These are phyloP conservation scores for Pisolithus microcarpus DNA, from an alignment of 768 basidiomycete species.

Conservation along the genomic window DNA sequence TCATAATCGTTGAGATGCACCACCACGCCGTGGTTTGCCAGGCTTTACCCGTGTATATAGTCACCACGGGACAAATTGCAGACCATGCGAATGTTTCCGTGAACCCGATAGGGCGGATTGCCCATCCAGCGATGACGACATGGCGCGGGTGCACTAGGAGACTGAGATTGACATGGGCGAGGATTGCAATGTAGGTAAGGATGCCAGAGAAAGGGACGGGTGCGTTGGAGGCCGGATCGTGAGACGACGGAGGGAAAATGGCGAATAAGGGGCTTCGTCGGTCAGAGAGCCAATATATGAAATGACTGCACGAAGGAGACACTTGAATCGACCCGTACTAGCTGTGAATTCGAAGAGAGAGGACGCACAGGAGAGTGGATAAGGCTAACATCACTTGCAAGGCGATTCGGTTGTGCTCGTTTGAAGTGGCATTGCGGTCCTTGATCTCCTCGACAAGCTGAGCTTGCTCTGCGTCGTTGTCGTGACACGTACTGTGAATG, in stretches of 20 bases:
- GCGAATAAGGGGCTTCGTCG: slow-evolving; percentile 42
- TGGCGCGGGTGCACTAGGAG: slow-evolving; percentile 35
- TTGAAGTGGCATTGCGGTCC: slow-evolving; percentile 36
- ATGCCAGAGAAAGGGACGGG: slow-evolving; percentile 40
- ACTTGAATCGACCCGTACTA: slow-evolving; percentile 6
- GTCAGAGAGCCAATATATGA: slow-evolving; percentile 38
- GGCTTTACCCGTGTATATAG: slow-evolving; percentile 38
- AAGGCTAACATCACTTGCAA: slow-evolving; percentile 37
- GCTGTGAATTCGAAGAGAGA: background rate
- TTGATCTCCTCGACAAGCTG: slow-evolving; percentile 46
- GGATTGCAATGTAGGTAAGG: slow-evolving; percentile 43
- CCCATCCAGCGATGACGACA: slow-evolving; percentile 19
- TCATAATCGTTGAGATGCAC: slow-evolving; percentile 36
- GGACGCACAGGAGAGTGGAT: slow-evolving; percentile 41
- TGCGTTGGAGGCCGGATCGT: slow-evolving; percentile 6
- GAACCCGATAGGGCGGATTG: slow-evolving; percentile 27
- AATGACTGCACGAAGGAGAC: slow-evolving; percentile 31
- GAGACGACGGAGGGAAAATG: slow-evolving; percentile 31
- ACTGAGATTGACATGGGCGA: slow-evolving; percentile 44
- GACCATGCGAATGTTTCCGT: slow-evolving; percentile 32
- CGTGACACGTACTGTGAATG: slow-evolving; percentile 2
- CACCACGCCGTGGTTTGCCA: slow-evolving; percentile 56
- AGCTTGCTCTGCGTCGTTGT: slow-evolving; percentile 48
- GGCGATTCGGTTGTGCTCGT: slow-evolving; percentile 33
- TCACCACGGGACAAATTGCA: slow-evolving; percentile 42